Evolutionary conservation across 2,329 filamentous ascomycete genomes (phyloP).

Genomic region (Ambrosiella beaveri): DNA sequence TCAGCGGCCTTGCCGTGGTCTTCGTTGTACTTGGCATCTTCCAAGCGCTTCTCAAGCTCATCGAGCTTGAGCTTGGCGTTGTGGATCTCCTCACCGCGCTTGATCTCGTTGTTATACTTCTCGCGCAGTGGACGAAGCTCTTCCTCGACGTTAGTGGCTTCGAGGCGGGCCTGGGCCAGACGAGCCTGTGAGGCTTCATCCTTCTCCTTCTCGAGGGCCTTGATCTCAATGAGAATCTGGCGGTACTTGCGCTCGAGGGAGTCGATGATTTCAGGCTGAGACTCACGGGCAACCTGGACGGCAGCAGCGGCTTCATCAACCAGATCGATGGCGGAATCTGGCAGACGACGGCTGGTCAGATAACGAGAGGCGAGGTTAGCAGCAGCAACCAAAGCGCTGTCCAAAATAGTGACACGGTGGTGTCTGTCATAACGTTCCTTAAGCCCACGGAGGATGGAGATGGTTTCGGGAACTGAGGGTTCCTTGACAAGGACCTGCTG

Average conservation of each 20-base stretch:
- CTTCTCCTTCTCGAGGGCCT: conserved; percentile 82
- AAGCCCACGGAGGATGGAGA: conserved; percentile 93
- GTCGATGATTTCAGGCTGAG: conserved; percentile 88
- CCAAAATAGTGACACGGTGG: conserved; percentile 91
- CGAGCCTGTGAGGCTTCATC: conserved; percentile 81
- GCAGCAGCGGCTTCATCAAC: conserved; percentile 93
- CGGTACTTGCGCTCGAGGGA: conserved; percentile 78
- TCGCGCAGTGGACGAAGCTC: conserved; percentile 81
- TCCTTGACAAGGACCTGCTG: conserved; percentile 97
- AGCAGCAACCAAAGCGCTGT: conserved; percentile 78
- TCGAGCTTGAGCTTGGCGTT: conserved; percentile 92
- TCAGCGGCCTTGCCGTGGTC: conserved; percentile 82
- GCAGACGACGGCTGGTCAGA: conserved; percentile 74
- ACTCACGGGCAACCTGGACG: conserved; percentile 89
- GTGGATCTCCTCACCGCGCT: conserved; percentile 79
- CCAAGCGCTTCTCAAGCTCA: conserved; percentile 73
- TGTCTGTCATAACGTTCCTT: conserved; percentile 98
- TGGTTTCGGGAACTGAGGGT: conserved; percentile 69
- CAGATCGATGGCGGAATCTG: conserved; percentile 90
- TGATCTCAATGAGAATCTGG: conserved; percentile 93
- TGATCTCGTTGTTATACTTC: conserved; percentile 89
- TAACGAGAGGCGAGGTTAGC: conserved; percentile 89
- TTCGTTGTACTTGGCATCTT: conserved; percentile 76
- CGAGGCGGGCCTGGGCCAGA: conserved; percentile 66
- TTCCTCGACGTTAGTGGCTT: conserved; percentile 87